These are phyloP conservation scores for Phlyctochytrium bullatum DNA, from an alignment of 192 early-diverging fungal species.

Conservation along the genomic window DNA sequence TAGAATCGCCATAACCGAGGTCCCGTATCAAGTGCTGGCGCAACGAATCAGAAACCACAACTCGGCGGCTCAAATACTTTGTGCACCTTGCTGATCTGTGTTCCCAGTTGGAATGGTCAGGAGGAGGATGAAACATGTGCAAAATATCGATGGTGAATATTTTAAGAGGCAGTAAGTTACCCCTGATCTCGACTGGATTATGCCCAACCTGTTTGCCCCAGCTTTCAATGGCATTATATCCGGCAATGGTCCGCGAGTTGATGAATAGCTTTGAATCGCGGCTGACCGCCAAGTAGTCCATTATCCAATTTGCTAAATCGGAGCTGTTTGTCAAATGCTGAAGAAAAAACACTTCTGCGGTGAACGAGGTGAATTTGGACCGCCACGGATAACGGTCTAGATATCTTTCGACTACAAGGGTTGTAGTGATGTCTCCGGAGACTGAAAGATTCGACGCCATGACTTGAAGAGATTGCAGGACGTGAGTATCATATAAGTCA, in stretches of 20 bases:
- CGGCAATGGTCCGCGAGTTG: slow-evolving; percentile 25
- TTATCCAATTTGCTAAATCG: not conserved
- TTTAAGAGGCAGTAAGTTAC: not conserved
- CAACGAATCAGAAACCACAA: slow-evolving; percentile 25
- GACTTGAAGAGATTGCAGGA: not conserved
- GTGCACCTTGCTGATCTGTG: slow-evolving; percentile 21
- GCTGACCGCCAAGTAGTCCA: slow-evolving; percentile 30
- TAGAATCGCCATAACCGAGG: slow-evolving; percentile 20
- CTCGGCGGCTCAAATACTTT: slow-evolving; percentile 3
- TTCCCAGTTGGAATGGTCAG: slow-evolving; percentile 33
- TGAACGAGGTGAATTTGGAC: slow-evolving; percentile 8
- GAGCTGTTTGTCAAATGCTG: slow-evolving; percentile 34
- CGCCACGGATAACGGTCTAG: slow-evolving; percentile 27
- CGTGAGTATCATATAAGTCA: slow-evolving; percentile 32
- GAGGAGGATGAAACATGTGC: slow-evolving; percentile 24
- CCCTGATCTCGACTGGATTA: not conserved
- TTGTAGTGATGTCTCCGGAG: not conserved
- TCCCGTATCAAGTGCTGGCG: slow-evolving; percentile 11
- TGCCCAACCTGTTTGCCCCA: slow-evolving; percentile 1
- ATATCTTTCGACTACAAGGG: slow-evolving; percentile 17
- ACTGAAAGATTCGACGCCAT: not conserved
- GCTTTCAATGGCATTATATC: slow-evolving; percentile 16
- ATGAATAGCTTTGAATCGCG: slow-evolving; percentile 1
- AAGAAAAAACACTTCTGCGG: slow-evolving; percentile 30
- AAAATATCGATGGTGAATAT: slow-evolving; percentile 24